Conservation (phyloP, 129 eudicot species). For the Tagetes erecta region DNA sequence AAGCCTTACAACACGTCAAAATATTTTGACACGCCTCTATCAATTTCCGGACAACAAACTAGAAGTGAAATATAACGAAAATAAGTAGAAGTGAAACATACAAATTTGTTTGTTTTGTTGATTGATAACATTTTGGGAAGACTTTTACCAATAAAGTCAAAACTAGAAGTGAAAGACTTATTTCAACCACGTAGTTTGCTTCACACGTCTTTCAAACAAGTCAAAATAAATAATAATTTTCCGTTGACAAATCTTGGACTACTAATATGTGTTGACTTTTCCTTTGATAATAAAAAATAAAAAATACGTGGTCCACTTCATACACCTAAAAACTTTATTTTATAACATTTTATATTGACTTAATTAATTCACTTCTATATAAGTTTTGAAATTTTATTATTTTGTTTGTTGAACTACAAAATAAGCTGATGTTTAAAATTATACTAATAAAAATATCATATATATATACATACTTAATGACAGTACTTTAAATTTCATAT, state of each 20-base stretch:
- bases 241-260: slow-evolving; percentile 25
- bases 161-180: slow-evolving; percentile 28
- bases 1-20: too few relatives aligned
- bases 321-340: not conserved
- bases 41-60: too few relatives aligned
- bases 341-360: not conserved
- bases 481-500: too few relatives aligned
- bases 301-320: slow-evolving; percentile 32
- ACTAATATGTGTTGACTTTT: slow-evolving; percentile 34
- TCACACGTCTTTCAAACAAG: slow-evolving; percentile 35
- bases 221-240: slow-evolving; percentile 32
- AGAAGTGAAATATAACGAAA: too few relatives aligned
- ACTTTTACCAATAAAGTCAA: slow-evolving; percentile 30
- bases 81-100: slow-evolving; percentile 14
- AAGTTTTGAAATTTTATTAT: not conserved
- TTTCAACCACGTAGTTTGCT: slow-evolving; percentile 42
- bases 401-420: not conserved
- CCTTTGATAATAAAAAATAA: not conserved
- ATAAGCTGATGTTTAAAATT: too few relatives aligned
- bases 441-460: too few relatives aligned
- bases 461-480: too few relatives aligned
- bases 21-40: too few relatives aligned
- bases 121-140: not conserved
- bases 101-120: slow-evolving; percentile 20
- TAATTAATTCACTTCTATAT: not conserved